A percentile compares a stretch with the other conserved stretches of the same genome.
Evolutionary conservation across 306 rosid species (phyloP).

Genomic region (Dalbergia cultrata): DNA sequence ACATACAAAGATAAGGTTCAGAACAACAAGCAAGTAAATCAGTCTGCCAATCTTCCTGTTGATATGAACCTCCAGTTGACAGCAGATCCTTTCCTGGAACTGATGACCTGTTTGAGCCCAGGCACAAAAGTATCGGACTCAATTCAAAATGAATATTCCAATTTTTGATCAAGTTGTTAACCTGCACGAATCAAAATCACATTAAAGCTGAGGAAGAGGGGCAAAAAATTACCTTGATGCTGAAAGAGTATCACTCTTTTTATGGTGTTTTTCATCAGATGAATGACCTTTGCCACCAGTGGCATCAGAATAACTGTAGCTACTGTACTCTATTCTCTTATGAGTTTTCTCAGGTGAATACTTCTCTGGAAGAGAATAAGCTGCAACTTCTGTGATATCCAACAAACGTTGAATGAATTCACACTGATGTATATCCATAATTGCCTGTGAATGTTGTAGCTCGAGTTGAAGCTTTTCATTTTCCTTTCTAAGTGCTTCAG

Average conservation of each 20-base stretch:
- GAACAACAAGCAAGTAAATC: slow-evolving; percentile 96
- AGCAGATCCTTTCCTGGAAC: slow-evolving; percentile 67
- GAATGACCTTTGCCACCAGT: slow-evolving; percentile 58
- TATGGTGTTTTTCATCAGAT: slow-evolving; percentile 56
- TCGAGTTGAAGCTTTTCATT: slow-evolving; percentile 92
- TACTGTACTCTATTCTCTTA: slow-evolving; percentile 60
- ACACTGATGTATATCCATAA: slow-evolving; percentile 77
- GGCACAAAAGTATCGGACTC: slow-evolving; percentile 28
- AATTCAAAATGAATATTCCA: not conserved
- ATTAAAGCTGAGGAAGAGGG: slow-evolving; percentile 15
- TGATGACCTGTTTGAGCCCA: slow-evolving; percentile 62
- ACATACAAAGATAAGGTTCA: slow-evolving; percentile 90
- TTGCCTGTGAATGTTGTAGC: slow-evolving; percentile 84
- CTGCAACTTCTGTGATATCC: slow-evolving; percentile 78
- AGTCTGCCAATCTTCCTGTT: slow-evolving; percentile 83
- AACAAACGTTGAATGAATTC: slow-evolving; percentile 90
- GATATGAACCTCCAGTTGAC: slow-evolving; percentile 71
- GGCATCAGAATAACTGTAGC: slow-evolving; percentile 59
- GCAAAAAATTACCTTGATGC: slow-evolving; percentile 63
- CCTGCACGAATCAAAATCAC: slow-evolving; percentile 13
- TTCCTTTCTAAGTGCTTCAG: slow-evolving; percentile 83
- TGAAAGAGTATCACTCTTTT: slow-evolving; percentile 59
- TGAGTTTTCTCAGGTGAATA: slow-evolving; percentile 60
- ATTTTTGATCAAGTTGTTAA: slow-evolving; percentile 1
- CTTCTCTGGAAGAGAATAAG: slow-evolving; percentile 62